Percentiles rank a stretch among this genome's conserved stretches.
phyloP scores from a whole-genome alignment of 2,329 filamentous ascomycete species.

The Colletotrichum truncatum region DNA sequence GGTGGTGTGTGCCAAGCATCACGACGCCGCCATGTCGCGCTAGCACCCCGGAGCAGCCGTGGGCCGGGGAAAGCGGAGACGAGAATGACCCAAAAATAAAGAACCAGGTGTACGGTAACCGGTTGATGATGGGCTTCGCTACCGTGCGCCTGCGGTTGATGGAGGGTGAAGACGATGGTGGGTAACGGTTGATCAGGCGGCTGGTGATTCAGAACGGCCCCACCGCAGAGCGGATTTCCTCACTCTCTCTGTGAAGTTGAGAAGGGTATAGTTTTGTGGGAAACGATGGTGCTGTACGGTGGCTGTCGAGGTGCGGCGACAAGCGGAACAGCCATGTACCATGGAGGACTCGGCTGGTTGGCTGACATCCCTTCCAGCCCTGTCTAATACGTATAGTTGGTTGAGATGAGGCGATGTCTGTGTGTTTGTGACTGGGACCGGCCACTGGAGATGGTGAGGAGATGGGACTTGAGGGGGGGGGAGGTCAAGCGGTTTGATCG shows the following conservation, averaged over 20 bases:
- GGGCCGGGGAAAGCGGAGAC: constrained; percentile 20
- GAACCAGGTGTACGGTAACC: constrained; percentile 1
- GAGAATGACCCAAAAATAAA: constrained; percentile 19
- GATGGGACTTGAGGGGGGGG: background rate
- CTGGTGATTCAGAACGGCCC: constrained; percentile 26
- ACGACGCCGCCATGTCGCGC: constrained; percentile 26
- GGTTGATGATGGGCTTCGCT: constrained; percentile 18
- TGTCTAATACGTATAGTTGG: background rate
- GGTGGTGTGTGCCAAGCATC: constrained; percentile 20
- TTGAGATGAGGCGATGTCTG: background rate
- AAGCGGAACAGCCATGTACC: background rate
- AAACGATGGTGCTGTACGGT: background rate
- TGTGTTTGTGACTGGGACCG: background rate
- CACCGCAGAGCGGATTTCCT: background rate
- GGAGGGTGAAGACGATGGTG: constrained; percentile 5
- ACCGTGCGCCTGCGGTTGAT: constrained; percentile 20
- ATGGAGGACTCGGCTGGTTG: background rate
- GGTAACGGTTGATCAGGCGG: constrained; percentile 26
- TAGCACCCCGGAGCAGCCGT: constrained; percentile 20
- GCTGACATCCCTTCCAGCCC: background rate
- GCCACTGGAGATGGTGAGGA: background rate
- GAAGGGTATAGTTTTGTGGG: background rate
- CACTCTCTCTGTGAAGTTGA: background rate
- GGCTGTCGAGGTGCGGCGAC: background rate
- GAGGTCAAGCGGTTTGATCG: constrained; percentile 13